A percentile compares a stretch with the other conserved stretches of the same genome.
phyloP scores from a whole-genome alignment of 352 stramenopile species.

The Globisporangium yorkense region DNA sequence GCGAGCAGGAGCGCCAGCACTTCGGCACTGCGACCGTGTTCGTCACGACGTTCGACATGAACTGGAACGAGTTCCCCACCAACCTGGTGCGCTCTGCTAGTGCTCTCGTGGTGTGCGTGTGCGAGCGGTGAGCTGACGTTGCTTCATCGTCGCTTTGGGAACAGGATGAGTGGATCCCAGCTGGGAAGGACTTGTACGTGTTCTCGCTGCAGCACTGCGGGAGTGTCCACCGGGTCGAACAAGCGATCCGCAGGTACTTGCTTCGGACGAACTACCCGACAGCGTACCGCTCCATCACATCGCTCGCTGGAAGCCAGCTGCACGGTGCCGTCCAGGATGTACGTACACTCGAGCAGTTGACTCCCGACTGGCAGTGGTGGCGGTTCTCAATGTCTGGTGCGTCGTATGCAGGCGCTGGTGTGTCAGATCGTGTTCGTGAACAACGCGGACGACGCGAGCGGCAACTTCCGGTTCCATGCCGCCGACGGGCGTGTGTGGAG shows the following conservation, averaged over 20 bases:
- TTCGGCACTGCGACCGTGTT: slow-evolving; percentile 74
- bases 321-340: slow-evolving; percentile 63
- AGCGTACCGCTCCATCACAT: slow-evolving; percentile 72
- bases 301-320: slow-evolving; percentile 58
- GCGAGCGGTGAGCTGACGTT: background rate
- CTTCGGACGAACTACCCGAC: slow-evolving; percentile 77
- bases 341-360: background rate
- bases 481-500: slow-evolving; percentile 65
- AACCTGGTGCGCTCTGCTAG: slow-evolving; percentile 33
- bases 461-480: slow-evolving; percentile 72
- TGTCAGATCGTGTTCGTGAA: slow-evolving; percentile 87
- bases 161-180: slow-evolving; percentile 66
- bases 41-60: slow-evolving; percentile 80
- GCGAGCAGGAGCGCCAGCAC: slow-evolving; percentile 45
- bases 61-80: slow-evolving; percentile 56
- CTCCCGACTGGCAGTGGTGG: background rate
- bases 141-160: background rate
- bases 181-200: slow-evolving; percentile 74
- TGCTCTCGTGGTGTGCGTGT: background rate
- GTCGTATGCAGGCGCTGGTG: slow-evolving; percentile 36
- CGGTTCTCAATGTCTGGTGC: slow-evolving; percentile 2
- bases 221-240: slow-evolving; percentile 57
- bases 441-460: slow-evolving; percentile 72
- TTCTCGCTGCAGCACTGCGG: slow-evolving; percentile 77
- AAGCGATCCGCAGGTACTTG: slow-evolving; percentile 62